Base-by-base conservation (phyloP, 495 filamentous ascomycete species). In the Staphylotrichum tortipilum region DNA sequence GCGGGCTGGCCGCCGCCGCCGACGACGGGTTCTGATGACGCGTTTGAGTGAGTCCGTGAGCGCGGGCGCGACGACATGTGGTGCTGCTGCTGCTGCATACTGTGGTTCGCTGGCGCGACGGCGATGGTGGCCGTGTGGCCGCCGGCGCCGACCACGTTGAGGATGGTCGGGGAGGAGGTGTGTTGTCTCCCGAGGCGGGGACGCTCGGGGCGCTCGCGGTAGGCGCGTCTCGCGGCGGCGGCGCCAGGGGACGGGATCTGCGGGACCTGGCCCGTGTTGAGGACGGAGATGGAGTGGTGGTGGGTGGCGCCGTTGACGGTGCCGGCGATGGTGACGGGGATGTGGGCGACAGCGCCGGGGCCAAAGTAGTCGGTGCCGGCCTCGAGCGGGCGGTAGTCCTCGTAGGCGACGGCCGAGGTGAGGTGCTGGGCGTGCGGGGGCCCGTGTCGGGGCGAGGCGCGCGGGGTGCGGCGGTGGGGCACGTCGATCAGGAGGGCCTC, bases 401-500 rank as follows among this genome's bases (percentile, higher is more conserved):
- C 83, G 33, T 82, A 80, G 46, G 78, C 81, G n/a, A 69, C n/a
- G n/a, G n/a, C 61, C 11, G 68, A 57, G 37, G 73, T 68, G 42
- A 63, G 34, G 45, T 56, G 66, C 43, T 63, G 66, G n/a, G 65
- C 63, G 45, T 72, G 75, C 31, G 73, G 77, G 14, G 70, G 66
- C 11, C 66, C 62, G 1, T 56, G 48, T 33, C 82, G 72, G 9
- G 88, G 88, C 15, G 89, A 94, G 15, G 88, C 82, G 52, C 83
- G 86, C 3, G 92, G 92, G 5, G 91, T 96, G 46, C 85, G 80
- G 37, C 86, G 81, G 28, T 62, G 54, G 4, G 89, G 90, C 12
- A 94, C 82, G 57, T 96, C 89, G 57, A 98, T 94, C 46, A 97
- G 59, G 47, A 98, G 70, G 5, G 92, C 94, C 63, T 98, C 94